Percentiles rank a stretch among this genome's conserved stretches.
Evolutionary conservation across 306 rosid species (phyloP).

Genomic region (Adenanthera pavonina): DNA sequence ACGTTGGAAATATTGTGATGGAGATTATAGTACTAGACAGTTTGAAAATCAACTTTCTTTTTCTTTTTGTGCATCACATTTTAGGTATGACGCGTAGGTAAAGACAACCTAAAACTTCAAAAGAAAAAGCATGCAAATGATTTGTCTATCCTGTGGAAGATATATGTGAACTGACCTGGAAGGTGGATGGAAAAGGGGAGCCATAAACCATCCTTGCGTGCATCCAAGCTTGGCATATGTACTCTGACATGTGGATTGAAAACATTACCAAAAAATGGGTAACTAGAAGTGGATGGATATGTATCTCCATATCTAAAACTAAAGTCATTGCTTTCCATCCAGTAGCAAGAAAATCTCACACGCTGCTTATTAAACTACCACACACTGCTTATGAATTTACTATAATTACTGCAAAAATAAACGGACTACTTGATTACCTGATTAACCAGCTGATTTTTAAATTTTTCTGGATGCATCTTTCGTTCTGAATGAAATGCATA

Average conservation of each 20-base stretch:
- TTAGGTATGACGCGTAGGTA: neutral
- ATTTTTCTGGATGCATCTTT: constrained; percentile 90
- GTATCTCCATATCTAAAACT: constrained; percentile 28
- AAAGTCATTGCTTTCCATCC: constrained; percentile 23
- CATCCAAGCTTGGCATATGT: constrained; percentile 88
- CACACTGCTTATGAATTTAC: neutral
- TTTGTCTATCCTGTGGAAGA: constrained; percentile 18
- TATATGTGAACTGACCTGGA: constrained; percentile 59
- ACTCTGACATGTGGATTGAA: constrained; percentile 52
- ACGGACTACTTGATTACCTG: constrained; percentile 56
- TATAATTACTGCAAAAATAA: constrained; percentile 22
- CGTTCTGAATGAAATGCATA: constrained; percentile 95
- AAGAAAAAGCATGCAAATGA: constrained; percentile 17
- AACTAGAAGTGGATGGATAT: constrained; percentile 5
- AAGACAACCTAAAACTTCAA: neutral
- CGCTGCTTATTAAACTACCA: neutral
- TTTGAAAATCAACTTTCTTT: too few species aligned
- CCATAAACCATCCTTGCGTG: constrained; percentile 88
- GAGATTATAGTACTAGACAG: too few species aligned
- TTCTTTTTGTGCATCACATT: neutral
- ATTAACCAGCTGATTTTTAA: constrained; percentile 82
- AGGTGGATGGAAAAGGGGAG: constrained; percentile 67
- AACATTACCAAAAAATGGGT: constrained; percentile 24
- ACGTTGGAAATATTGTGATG: neutral
- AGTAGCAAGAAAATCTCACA: constrained; percentile 25